Conservation (phyloP, 345 rosid genomes). For the Linum tenue region DNA sequence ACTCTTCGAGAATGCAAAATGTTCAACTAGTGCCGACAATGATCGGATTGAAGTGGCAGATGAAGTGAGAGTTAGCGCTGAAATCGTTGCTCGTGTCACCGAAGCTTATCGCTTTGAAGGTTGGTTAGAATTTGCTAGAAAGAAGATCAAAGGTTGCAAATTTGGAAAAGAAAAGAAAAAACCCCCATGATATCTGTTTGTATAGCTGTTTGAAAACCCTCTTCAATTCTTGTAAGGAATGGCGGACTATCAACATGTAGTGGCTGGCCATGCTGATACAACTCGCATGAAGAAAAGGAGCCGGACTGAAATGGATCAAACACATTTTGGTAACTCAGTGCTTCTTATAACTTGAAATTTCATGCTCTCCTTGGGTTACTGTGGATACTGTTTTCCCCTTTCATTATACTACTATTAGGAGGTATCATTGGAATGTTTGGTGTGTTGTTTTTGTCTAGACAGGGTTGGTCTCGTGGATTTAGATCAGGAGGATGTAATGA, state of each 20-base stretch:
- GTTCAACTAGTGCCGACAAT: background rate
- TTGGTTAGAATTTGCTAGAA: constrained; percentile 10
- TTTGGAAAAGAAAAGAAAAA: too few species aligned
- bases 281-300: constrained; percentile 61
- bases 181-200: background rate
- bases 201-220: background rate
- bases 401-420: background rate
- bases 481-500: constrained; percentile 78
- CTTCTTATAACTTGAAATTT: constrained; percentile 2
- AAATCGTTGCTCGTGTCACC: constrained; percentile 56
- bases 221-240: constrained; percentile 44
- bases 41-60: background rate
- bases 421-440: background rate
- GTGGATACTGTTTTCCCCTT: too few species aligned
- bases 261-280: constrained; percentile 68
- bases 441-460: constrained; percentile 15
- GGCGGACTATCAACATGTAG: constrained; percentile 93
- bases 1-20: background rate
- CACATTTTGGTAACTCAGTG: constrained; percentile 35
- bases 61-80: constrained; percentile 37
- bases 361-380: background rate
- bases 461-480: constrained; percentile 47
- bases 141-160: too few species aligned
- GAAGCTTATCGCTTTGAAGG: constrained; percentile 74
- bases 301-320: constrained; percentile 43